Base-by-base conservation (phyloP, 305 asterid genomes). In the Fraxinus nigra region DNA sequence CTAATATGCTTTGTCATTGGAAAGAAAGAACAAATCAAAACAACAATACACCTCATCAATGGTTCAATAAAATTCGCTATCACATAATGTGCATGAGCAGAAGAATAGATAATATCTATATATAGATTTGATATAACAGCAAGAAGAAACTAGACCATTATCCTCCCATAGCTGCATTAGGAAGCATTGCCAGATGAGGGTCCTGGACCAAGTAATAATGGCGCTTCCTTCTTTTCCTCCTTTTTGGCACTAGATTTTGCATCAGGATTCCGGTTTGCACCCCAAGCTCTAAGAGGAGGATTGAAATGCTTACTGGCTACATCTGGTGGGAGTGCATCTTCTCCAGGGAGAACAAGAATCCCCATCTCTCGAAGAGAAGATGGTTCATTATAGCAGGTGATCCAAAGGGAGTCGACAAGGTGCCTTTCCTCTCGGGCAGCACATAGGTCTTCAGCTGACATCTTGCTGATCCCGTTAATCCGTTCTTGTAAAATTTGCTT, bases 351-450 rank as follows among this genome's bases (percentile, higher is more conserved):
- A 80, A 87, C 83, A 69, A 95, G 90, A 35, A 93, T 92, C 10
- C 98, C 99, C 67, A 82, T 88, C 81, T 89, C 93, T 11, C 84
- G 87, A 79, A 95, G 97, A 22, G 98, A 85, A 43, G 97, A 93
- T 14, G 97, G 95, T 51, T 90, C 98, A 3, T 87, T 85, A 26
- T 85, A 90, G 56, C 87, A 89, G 18, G 87, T 82, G 51, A 76
- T 88, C 99, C 99, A 95, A 35, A 95, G 95, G 6, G 97, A 84
- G 72, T 94, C 99, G 7, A 93, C 93, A 3, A 95, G 94, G 16
- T 85, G 93, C 81, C 94, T 90, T 82, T 95, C 98, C 81, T 95
- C 99, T 81, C 73, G 89, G 20, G 91, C 97, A 11, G 98, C 93
- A 43, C 90, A 92, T 1, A 94, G 90, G 78, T 95, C 97, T 79